phyloP scores from a whole-genome alignment of 2,329 filamentous ascomycete genomes.

The Trichoderma koningii region DNA sequence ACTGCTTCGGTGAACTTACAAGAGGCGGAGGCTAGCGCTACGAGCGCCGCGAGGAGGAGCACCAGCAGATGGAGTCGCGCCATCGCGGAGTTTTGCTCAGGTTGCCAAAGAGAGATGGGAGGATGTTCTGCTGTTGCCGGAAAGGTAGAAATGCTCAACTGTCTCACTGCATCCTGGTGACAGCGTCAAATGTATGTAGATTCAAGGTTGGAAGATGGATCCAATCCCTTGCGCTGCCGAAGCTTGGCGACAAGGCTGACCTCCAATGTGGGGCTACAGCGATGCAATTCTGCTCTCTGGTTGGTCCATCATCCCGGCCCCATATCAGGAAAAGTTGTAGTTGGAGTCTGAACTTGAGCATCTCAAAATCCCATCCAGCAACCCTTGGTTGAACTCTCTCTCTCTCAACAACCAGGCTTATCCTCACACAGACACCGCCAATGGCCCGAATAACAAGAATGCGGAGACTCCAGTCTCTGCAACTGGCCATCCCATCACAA shows the following conservation, averaged over 20 bases:
- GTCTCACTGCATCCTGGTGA: too few species aligned
- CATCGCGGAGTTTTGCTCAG: constrained; percentile 37
- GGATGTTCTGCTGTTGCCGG: not conserved
- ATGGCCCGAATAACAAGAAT: constrained; percentile 49
- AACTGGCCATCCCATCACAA: constrained; percentile 33
- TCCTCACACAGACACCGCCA: constrained; percentile 29
- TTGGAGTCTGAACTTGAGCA: not conserved
- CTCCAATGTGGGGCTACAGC: constrained; percentile 16
- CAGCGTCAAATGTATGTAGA: too few species aligned
- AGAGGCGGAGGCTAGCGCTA: constrained; percentile 44
- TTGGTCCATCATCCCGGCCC: constrained; percentile 32
- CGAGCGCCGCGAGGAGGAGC: constrained; percentile 42
- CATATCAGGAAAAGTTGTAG: constrained; percentile 30
- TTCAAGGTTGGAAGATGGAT: too few species aligned
- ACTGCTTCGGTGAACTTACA: constrained; percentile 41
- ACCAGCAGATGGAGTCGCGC: constrained; percentile 43
- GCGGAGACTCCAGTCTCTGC: constrained; percentile 40
- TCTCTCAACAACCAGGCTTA: too few species aligned
- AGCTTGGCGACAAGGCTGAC: constrained; percentile 1
- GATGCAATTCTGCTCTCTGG: constrained; percentile 33
- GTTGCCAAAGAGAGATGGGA: too few species aligned
- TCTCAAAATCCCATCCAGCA: constrained; percentile 10
- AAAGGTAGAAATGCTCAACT: too few species aligned
- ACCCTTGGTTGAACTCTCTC: not conserved
- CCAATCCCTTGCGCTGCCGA: too few species aligned